phyloP scores from a whole-genome alignment of 2,329 filamentous ascomycete genomes.

The Elsinoe perseae region DNA sequence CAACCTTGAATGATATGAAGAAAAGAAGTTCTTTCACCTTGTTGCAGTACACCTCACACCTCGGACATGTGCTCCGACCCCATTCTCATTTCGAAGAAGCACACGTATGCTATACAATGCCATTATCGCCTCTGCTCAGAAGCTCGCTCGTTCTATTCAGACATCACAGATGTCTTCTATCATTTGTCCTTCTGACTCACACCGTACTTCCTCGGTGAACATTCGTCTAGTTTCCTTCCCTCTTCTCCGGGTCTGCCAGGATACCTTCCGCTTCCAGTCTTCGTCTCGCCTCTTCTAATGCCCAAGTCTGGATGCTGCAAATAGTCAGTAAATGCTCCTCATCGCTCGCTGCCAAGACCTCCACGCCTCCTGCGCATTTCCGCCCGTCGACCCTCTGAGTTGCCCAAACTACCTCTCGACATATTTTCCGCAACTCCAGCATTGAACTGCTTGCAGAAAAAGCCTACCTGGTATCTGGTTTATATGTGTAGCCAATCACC shows the following conservation, averaged over 20 bases:
- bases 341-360: neutral
- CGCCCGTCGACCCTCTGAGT: neutral
- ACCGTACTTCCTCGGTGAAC: neutral
- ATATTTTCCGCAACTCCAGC: neutral
- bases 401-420: neutral
- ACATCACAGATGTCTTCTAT: conserved; percentile 12
- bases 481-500: conserved; percentile 80
- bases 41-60: neutral
- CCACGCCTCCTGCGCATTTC: neutral
- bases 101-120: neutral
- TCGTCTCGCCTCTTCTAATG: conserved; percentile 89
- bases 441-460: neutral
- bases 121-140: neutral
- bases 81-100: neutral
- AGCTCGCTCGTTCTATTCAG: conserved; percentile 7
- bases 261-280: conserved; percentile 95
- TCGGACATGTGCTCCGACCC: neutral
- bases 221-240: conserved; percentile 12
- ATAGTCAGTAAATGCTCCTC: conserved; percentile 20
- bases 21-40: neutral
- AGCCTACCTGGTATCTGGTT: conserved; percentile 97
- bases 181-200: neutral
- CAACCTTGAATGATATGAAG: neutral
- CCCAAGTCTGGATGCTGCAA: conserved; percentile 94
- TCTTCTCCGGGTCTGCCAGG: conserved; percentile 62